phyloP scores from a whole-genome alignment of 495 filamentous ascomycete species.

The Lentithecium fluviatile region DNA sequence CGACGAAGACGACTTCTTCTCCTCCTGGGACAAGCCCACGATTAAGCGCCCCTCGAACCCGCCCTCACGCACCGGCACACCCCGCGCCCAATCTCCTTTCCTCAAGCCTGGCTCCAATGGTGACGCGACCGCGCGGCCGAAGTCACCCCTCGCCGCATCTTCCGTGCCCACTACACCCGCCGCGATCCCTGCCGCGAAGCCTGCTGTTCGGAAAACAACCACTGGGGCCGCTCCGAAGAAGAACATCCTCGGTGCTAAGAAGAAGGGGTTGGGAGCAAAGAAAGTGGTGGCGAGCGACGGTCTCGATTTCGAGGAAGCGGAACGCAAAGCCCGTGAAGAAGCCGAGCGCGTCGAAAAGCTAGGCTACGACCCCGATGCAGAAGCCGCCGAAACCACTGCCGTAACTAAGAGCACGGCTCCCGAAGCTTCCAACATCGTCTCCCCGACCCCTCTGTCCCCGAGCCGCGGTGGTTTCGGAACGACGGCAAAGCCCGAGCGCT shows the following conservation, averaged over 20 bases:
- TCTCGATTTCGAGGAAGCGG: slow-evolving; percentile 95
- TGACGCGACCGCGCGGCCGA: slow-evolving; percentile 68
- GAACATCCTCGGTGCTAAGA: slow-evolving; percentile 88
- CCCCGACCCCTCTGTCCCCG: slow-evolving; percentile 75
- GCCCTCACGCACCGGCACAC: slow-evolving; percentile 84
- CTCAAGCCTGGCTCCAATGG: slow-evolving; percentile 69
- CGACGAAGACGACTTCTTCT: slow-evolving; percentile 96
- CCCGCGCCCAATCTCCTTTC: slow-evolving; percentile 85
- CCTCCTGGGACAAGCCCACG: slow-evolving; percentile 95
- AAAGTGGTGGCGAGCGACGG: slow-evolving; percentile 64
- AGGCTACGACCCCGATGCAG: slow-evolving; percentile 89
- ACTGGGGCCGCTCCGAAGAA: slow-evolving; percentile 74
- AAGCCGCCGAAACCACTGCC: slow-evolving; percentile 58
- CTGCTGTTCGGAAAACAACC: slow-evolving; percentile 72
- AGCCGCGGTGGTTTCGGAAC: slow-evolving; percentile 58
- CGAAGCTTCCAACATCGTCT: slow-evolving; percentile 52
- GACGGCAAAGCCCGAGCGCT: slow-evolving; percentile 51
- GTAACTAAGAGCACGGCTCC: slow-evolving; percentile 8
- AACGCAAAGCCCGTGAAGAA: slow-evolving; percentile 95
- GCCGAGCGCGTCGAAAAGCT: slow-evolving; percentile 94
- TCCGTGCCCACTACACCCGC: slow-evolving; percentile 52
- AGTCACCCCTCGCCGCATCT: slow-evolving; percentile 73
- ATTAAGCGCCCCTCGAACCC: slow-evolving; percentile 97
- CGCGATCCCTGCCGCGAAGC: slow-evolving; percentile 68
- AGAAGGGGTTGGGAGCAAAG: slow-evolving; percentile 89